Percentiles rank a stretch among this genome's conserved stretches.
phyloP scores from a whole-genome alignment of 352 stramenopile species.

The Phytophthora capsici region DNA sequence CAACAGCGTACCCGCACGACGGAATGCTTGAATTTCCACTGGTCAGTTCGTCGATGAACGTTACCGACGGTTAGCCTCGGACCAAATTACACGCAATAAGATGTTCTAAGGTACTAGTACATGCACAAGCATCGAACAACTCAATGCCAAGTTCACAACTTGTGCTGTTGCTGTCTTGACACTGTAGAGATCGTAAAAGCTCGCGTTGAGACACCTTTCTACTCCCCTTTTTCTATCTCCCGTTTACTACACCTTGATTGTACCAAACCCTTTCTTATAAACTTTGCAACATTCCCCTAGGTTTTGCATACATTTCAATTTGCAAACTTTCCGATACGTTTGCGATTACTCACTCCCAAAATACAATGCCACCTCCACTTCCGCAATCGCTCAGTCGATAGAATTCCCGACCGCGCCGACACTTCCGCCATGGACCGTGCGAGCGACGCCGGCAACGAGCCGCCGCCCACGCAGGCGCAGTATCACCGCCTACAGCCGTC shows the following conservation, averaged over 20 bases:
- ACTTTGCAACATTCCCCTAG: neutral
- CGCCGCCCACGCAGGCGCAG: conserved; percentile 20
- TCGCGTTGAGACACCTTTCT: conserved; percentile 10
- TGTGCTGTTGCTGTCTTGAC: no score
- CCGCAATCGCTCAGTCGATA: conserved; percentile 29
- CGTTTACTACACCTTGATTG: conserved; percentile 5
- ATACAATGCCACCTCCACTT: conserved; percentile 4
- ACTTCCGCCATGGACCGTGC: conserved; percentile 28
- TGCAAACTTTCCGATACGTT: conserved; percentile 14
- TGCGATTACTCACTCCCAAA: conserved; percentile 21
- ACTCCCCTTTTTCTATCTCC: neutral
- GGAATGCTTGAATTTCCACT: no score
- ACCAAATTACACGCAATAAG: no score
- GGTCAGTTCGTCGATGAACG: no score
- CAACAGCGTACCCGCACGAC: no score
- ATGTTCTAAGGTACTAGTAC: no score
- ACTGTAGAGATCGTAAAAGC: neutral
- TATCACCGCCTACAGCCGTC: conserved; percentile 39
- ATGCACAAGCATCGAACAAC: no score
- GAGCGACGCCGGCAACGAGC: conserved; percentile 15
- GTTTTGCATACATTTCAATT: neutral
- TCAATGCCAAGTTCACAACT: no score
- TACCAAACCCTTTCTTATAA: neutral
- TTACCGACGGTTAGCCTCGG: no score
- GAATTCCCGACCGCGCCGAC: conserved; percentile 2